A percentile compares a stretch with the other conserved stretches of the same genome.
phyloP scores from a whole-genome alignment of 306 rosid species.

The Ochetophila trinervis region DNA sequence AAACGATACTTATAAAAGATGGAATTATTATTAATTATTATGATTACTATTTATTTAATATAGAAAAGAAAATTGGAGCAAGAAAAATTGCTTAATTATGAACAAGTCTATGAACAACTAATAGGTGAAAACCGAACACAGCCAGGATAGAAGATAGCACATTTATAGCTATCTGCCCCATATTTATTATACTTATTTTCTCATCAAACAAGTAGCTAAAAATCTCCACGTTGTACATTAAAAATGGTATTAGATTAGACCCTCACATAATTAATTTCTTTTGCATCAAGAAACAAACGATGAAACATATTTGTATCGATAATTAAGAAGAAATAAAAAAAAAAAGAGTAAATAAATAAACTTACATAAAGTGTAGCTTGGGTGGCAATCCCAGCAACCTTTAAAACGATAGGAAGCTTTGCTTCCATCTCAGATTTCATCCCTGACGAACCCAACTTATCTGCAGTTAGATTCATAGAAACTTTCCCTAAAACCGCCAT shows the following conservation, averaged over 20 bases:
- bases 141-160: too few species aligned
- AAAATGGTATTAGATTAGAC: too few species aligned
- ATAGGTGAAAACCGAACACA: too few species aligned
- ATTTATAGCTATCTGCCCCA: too few species aligned
- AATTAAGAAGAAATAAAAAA: not conserved
- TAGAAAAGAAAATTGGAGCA: too few species aligned
- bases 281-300: not conserved
- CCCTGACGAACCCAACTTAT: conserved; percentile 22
- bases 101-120: not conserved
- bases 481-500: conserved; percentile 48
- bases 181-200: too few species aligned
- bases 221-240: too few species aligned
- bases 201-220: too few species aligned
- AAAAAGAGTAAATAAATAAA: not conserved
- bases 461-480: conserved; percentile 39
- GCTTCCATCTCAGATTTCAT: conserved; percentile 33
- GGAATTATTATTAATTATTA: too few species aligned
- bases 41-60: too few species aligned
- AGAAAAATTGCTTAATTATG: too few species aligned
- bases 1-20: too few species aligned
- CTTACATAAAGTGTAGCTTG: conserved; percentile 62
- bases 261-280: not conserved
- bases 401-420: conserved; percentile 49
- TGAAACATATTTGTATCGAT: not conserved
- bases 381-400: conserved; percentile 37